These are phyloP conservation scores for Xylaria cubensis DNA, from an alignment of 495 filamentous ascomycete genomes.

Conservation along the genomic window DNA sequence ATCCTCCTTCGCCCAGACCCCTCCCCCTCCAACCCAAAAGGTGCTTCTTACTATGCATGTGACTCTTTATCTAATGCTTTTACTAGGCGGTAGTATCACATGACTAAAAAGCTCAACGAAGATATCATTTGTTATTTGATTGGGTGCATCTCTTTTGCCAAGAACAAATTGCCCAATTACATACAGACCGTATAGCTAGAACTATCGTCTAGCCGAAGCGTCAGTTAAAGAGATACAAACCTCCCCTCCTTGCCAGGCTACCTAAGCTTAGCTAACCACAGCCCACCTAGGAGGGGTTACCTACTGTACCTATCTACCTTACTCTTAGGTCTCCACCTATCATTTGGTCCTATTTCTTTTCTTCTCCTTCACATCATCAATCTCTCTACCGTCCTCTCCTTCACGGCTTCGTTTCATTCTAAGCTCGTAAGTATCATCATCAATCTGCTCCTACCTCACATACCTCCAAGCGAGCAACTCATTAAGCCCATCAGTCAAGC, in stretches of 20 bases:
- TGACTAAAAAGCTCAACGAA: no score
- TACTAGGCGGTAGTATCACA: no score
- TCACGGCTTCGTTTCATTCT: neutral
- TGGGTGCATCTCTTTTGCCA: no score
- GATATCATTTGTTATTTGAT: no score
- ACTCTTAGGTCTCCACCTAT: conserved; percentile 6
- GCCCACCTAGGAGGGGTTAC: neutral
- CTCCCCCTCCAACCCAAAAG: conserved; percentile 20
- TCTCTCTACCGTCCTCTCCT: conserved; percentile 5
- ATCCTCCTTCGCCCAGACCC: conserved; percentile 10
- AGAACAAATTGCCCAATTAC: no score
- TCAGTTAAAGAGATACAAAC: neutral
- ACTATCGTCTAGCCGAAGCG: no score
- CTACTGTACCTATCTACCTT: neutral
- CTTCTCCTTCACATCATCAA: conserved; percentile 12
- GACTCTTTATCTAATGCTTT: no score
- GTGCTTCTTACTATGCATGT: neutral
- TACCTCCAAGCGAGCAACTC: conserved; percentile 2
- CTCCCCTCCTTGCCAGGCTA: conserved; percentile 14
- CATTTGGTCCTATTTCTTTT: neutral
- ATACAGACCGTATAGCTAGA: no score
- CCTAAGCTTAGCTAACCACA: neutral
- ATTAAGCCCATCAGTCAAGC: conserved; percentile 10
- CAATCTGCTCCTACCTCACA: neutral
- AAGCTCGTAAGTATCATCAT: conserved; percentile 15